A percentile compares a stretch with the other conserved stretches of the same genome.
phyloP scores from a whole-genome alignment of 345 rosid genomes.

The Tarenaya hassleriana region DNA sequence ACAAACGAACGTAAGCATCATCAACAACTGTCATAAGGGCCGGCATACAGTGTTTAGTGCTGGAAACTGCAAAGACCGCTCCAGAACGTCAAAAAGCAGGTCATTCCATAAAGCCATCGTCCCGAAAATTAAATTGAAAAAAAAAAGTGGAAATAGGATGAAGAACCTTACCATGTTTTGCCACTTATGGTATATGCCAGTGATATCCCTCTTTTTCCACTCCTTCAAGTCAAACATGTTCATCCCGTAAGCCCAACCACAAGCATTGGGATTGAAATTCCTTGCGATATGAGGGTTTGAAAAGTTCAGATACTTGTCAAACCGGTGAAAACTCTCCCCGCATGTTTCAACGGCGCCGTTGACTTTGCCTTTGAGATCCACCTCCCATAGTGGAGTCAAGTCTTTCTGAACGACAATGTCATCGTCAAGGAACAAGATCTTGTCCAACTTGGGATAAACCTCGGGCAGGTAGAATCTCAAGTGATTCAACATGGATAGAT shows the following conservation, averaged over 20 bases:
- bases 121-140: background rate
- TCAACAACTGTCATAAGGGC: no score
- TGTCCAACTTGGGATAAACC: slow-evolving; percentile 86
- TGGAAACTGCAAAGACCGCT: background rate
- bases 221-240: slow-evolving; percentile 84
- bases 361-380: slow-evolving; percentile 81
- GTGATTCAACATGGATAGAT: slow-evolving; percentile 95
- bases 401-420: slow-evolving; percentile 98
- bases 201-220: slow-evolving; percentile 93
- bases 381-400: slow-evolving; percentile 79
- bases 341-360: slow-evolving; percentile 99
- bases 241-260: slow-evolving; percentile 99
- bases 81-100: background rate
- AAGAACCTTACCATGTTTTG: slow-evolving; percentile 76
- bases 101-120: background rate
- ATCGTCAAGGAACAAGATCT: slow-evolving; percentile 89
- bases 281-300: slow-evolving; percentile 85
- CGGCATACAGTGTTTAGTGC: background rate
- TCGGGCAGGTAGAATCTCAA: slow-evolving; percentile 93
- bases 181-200: slow-evolving; percentile 98
- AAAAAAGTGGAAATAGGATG: background rate
- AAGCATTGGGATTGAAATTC: slow-evolving; percentile 89
- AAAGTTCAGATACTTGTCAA: slow-evolving; percentile 93
- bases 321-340: slow-evolving; percentile 96
- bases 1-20: slow-evolving; percentile 12